Evolutionary conservation across 1,284 basidiomycete species (phyloP).

Genomic region (Cryptococcus amylolentus): DNA sequence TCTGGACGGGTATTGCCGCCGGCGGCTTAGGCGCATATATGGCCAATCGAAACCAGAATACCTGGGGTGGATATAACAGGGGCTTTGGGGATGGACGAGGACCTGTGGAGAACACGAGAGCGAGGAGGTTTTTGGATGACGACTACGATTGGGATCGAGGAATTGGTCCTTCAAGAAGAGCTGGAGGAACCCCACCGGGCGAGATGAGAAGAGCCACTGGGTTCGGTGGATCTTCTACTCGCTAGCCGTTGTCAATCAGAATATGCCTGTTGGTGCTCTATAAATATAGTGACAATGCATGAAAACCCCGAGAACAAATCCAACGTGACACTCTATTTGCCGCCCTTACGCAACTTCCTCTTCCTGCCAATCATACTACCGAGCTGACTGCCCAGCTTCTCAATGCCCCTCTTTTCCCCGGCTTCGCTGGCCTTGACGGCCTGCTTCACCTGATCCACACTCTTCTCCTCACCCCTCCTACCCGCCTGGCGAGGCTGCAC

Average conservation of each 20-base stretch:
- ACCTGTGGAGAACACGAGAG: too few species aligned
- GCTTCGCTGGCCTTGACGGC: background rate
- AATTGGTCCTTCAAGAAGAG: too few species aligned
- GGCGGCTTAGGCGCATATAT: conserved; percentile 65
- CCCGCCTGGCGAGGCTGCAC: background rate
- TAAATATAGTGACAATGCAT: background rate
- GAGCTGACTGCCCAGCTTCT: conserved; percentile 44
- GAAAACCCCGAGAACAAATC: background rate
- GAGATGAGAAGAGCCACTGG: conserved; percentile 41
- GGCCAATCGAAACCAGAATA: conserved; percentile 35
- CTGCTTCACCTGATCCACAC: background rate
- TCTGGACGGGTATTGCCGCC: conserved; percentile 71
- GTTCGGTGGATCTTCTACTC: conserved; percentile 35
- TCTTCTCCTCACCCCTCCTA: background rate
- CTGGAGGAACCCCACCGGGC: background rate
- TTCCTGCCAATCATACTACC: conserved; percentile 50
- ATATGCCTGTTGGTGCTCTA: background rate
- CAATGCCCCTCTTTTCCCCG: conserved; percentile 39
- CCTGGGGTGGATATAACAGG: conserved; percentile 49
- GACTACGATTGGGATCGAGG: too few species aligned
- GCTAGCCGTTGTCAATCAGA: conserved; percentile 8
- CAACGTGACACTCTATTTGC: conserved; percentile 18
- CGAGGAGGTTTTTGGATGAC: too few species aligned
- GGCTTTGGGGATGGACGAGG: conserved; percentile 17
- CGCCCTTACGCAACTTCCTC: conserved; percentile 43